Evolutionary conservation across 177 flowering plant species (phyloP).

Genomic region (Vitis hybrid): DNA sequence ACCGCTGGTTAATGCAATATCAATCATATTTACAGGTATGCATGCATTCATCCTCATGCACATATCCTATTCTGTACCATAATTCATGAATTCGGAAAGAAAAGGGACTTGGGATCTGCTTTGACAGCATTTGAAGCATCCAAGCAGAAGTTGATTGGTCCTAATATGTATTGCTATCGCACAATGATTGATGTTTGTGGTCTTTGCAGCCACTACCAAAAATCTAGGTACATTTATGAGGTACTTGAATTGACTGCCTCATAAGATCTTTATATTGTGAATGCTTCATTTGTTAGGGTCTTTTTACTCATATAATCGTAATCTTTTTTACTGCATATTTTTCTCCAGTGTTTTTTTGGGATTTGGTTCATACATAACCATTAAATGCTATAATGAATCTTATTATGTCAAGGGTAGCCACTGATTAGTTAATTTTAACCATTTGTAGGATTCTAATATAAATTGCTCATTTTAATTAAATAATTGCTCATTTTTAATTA

Average conservation of each 20-base stretch:
- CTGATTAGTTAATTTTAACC: too few species aligned
- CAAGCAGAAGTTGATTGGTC: constrained; percentile 38
- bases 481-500: too few species aligned
- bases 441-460: too few species aligned
- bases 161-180: constrained; percentile 71
- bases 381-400: too few species aligned
- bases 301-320: too few species aligned
- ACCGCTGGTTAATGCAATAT: constrained; percentile 2
- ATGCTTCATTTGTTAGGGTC: neutral
- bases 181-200: constrained; percentile 84
- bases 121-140: constrained; percentile 58
- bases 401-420: too few species aligned
- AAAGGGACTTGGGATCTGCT: constrained; percentile 62
- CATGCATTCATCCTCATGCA: constrained; percentile 47
- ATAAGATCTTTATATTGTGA: neutral
- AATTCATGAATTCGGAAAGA: constrained; percentile 73
- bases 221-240: constrained; percentile 80
- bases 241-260: constrained; percentile 31
- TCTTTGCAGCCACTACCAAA: constrained; percentile 62
- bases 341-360: neutral
- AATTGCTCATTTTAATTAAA: too few species aligned
- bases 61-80: constrained; percentile 49
- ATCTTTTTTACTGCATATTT: too few species aligned
- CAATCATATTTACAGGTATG: constrained; percentile 51
- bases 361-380: neutral